These are phyloP conservation scores for Dillenia suffruticosa DNA, from an alignment of 164 flowering plant genomes.

Conservation along the genomic window DNA sequence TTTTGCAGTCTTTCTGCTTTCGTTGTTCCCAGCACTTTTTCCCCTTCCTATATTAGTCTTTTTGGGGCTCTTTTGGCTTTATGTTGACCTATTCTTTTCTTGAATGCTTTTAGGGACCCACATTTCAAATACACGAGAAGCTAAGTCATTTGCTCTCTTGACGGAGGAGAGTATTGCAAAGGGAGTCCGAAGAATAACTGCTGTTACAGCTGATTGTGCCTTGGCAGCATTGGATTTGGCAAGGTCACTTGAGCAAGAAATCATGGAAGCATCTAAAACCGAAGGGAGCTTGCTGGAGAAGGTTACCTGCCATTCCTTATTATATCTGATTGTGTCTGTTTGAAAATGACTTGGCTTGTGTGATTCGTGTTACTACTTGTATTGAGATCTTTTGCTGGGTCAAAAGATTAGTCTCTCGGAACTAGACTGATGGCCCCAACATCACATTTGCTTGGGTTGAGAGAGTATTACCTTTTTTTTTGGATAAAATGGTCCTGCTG, in stretches of 20 bases:
- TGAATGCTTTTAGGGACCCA: conserved; percentile 68
- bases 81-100: conserved; percentile 6
- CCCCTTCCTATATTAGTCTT: not conserved
- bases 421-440: no score
- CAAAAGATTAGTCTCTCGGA: no score
- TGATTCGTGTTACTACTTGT: not conserved
- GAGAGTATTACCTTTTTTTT: no score
- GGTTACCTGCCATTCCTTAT: conserved; percentile 33
- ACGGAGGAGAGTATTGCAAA: conserved; percentile 96
- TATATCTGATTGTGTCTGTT: no score
- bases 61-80: not conserved
- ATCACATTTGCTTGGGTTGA: no score
- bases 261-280: conserved; percentile 48
- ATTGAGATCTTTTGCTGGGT: not conserved
- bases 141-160: conserved; percentile 85
- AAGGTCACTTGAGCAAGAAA: conserved; percentile 60
- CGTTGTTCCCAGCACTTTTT: not conserved
- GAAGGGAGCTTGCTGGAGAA: conserved; percentile 69
- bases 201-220: conserved; percentile 81
- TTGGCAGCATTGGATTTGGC: conserved; percentile 67
- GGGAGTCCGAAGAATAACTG: conserved; percentile 89
- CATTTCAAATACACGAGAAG: conserved; percentile 89
- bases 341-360: no score
- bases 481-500: no score
- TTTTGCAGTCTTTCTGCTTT: not conserved